These are phyloP conservation scores for Cladophialophora yegresii DNA, from an alignment of 2,329 filamentous ascomycete species.

Conservation along the genomic window DNA sequence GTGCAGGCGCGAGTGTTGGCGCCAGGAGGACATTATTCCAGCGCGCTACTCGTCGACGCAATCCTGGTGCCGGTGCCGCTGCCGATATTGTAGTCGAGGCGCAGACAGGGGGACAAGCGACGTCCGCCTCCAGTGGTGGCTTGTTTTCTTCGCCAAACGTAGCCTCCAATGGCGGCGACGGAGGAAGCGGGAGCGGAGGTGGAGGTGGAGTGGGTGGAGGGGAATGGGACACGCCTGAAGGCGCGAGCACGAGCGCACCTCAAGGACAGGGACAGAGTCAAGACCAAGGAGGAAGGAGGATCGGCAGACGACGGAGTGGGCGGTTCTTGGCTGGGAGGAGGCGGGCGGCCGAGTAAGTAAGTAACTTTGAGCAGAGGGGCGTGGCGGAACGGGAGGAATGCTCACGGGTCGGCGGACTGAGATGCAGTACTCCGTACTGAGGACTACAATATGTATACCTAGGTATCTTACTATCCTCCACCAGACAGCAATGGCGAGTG, in stretches of 20 bases:
- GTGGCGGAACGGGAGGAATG: neutral
- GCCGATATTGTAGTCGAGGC: neutral
- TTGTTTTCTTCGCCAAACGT: constrained; percentile 22
- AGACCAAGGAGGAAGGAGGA: neutral
- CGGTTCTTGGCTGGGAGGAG: constrained; percentile 25
- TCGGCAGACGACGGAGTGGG: constrained; percentile 23
- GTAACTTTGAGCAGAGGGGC: neutral
- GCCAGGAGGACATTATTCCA: constrained; percentile 29
- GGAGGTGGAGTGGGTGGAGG: neutral
- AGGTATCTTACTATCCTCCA: no score
- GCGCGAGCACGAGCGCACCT: neutral
- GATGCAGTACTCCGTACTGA: no score
- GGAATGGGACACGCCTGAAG: constrained; percentile 24
- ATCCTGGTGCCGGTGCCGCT: neutral
- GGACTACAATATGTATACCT: no score
- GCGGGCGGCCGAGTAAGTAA: constrained; percentile 1
- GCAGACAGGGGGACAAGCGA: neutral
- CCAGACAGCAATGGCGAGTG: no score
- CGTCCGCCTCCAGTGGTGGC: constrained; percentile 27
- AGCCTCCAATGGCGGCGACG: neutral
- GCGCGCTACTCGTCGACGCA: constrained; percentile 21
- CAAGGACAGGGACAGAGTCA: neutral
- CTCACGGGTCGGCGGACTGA: neutral
- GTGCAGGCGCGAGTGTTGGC: constrained; percentile 10
- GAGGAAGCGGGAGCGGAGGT: neutral